Evolutionary conservation across 1,284 basidiomycete genomes (phyloP), one percentile per base, ranked within the genome.

Genomic region (Pterulicium gracile): DNA sequence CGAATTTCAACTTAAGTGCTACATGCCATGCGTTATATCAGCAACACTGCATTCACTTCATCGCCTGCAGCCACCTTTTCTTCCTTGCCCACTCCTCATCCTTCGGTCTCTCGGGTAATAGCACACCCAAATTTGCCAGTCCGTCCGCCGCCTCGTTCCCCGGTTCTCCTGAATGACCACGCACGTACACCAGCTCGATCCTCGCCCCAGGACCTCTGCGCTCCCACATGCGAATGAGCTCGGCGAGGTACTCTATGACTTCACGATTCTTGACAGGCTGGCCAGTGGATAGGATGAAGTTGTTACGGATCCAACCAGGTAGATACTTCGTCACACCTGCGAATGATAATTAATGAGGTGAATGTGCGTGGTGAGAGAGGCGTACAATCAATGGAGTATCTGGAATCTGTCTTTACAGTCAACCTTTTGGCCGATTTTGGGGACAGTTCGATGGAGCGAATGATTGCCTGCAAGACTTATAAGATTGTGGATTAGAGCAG

Each of bases 81-180:
- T 10, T 32, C 27, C 27, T 32, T 32, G 7, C 27, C 27, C 27
- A n/a, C n/a, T 32, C 27, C 27, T 32, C n/a, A 10, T 32, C 27
- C n/a, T n/a, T 32, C 27, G 7, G 10, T 32, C 27, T 32, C 27
- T 44, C 51, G 0, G 69, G 65, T 35, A 68, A 48, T 4, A 55
- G 47, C 4, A 70, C 61, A 1, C 87, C 86, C 3, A 62, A 27
- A 49, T 78, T 80, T 4, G 86, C 87, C 49, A 81, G 68, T 20
- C 51, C 54, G 59, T 92, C 89, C 1, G 88, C 89, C 46, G 75
- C 79, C 49, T 90, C 87, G 57, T 92, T 92, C 1, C 89, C 89
- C 46, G 62, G 62, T 39, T 78, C 67, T 1, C 85, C 86, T 2
- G 64, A 67, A 53, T 92, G 88, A 0, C 81, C 89, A 45, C 74